Conservation (phyloP, 345 rosid genomes). For the Lepidium africanum region DNA sequence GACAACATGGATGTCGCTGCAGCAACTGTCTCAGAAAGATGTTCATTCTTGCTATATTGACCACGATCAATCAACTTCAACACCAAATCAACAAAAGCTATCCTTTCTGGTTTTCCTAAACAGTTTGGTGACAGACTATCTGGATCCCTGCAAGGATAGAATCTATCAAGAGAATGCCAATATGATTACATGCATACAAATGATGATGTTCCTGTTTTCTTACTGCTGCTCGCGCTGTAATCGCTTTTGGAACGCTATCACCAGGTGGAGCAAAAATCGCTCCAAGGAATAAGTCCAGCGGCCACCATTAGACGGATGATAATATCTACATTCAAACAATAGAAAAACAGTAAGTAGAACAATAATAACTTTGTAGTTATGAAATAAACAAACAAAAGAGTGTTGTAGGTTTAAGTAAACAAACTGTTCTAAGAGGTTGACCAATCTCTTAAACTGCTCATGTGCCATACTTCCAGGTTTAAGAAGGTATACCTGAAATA, state of each 20-base stretch:
- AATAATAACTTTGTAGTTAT: not conserved
- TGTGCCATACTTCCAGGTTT: conserved; percentile 70
- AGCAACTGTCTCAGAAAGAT: conserved; percentile 97
- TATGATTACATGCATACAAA: conserved; percentile 8
- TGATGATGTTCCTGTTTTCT: conserved; percentile 26
- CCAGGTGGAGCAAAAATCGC: conserved; percentile 71
- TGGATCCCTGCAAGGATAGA: conserved; percentile 43
- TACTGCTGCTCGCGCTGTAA: conserved; percentile 85
- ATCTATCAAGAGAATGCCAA: conserved; percentile 29
- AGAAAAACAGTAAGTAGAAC: conserved; percentile 10
- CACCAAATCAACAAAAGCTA: conserved; percentile 59
- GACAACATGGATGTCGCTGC: conserved; percentile 88
- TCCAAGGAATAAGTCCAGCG: conserved; percentile 98
- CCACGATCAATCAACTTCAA: conserved; percentile 93
- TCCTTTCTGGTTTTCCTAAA: conserved; percentile 69
- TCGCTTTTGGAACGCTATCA: conserved; percentile 81
- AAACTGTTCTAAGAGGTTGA: conserved; percentile 97
- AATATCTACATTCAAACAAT: conserved; percentile 50
- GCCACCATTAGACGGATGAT: conserved; percentile 98
- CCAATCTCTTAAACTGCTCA: conserved; percentile 76
- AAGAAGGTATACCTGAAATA: conserved; percentile 71
- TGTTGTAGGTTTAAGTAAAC: conserved; percentile 29
- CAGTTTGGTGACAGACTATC: conserved; percentile 33
- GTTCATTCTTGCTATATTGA: conserved; percentile 97
- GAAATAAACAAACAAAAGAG: not conserved